Percentiles rank a stretch among this genome's conserved stretches.
Evolutionary conservation across 306 rosid genomes (phyloP).

Genomic region (Rubus idaeus): DNA sequence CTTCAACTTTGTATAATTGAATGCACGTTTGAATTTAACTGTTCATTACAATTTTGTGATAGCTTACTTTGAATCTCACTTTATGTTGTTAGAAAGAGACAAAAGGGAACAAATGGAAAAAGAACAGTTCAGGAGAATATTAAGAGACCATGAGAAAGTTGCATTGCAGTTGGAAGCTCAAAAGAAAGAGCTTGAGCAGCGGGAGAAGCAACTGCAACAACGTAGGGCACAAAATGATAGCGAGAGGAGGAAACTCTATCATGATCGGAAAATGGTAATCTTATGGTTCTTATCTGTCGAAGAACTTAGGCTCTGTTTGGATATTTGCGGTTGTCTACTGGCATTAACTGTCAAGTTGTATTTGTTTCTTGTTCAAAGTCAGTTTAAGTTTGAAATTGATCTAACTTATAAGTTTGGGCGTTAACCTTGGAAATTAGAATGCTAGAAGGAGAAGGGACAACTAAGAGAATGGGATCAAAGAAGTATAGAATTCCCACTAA

Average conservation of each 20-base stretch:
- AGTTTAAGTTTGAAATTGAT: not conserved
- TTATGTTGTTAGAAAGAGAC: constrained; percentile 44
- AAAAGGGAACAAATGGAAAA: constrained; percentile 38
- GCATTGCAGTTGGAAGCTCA: constrained; percentile 40
- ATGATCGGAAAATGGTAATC: constrained; percentile 57
- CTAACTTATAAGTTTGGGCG: not conserved
- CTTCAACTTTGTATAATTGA: not conserved
- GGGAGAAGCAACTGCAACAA: constrained; percentile 49
- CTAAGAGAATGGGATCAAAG: not conserved
- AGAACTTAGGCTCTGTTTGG: not conserved
- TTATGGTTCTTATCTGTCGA: not conserved
- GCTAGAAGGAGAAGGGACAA: not conserved
- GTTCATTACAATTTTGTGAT: not conserved
- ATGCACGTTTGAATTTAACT: not conserved
- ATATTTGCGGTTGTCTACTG: not conserved
- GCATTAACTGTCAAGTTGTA: not conserved
- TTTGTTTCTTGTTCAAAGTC: not conserved
- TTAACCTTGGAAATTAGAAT: not conserved
- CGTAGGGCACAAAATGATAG: constrained; percentile 46
- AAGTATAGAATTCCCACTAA: not conserved
- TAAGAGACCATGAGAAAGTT: constrained; percentile 43
- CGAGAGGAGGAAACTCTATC: constrained; percentile 48
- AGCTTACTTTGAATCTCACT: constrained; percentile 22
- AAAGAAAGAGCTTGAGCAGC: constrained; percentile 44
- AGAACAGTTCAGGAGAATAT: constrained; percentile 31